Conservation (phyloP, 2,329 filamentous ascomycete species). For the Hypoxylon sp. region DNA sequence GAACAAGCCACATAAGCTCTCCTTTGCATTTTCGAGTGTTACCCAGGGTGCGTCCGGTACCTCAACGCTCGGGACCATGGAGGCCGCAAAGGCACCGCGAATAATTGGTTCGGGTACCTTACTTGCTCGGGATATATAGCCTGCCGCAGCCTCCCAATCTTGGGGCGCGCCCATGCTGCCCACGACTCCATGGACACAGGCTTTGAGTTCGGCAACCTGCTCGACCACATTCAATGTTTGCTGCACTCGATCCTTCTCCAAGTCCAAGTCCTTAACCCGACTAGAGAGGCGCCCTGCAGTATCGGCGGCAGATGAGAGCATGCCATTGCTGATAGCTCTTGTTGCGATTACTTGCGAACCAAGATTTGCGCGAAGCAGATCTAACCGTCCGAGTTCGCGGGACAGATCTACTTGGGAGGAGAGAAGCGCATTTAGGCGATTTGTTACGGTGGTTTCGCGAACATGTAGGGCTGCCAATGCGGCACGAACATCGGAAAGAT, state of each 20-base stretch:
- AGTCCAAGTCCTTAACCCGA: slow-evolving; percentile 86
- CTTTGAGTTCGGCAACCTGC: slow-evolving; percentile 95
- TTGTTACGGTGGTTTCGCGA: slow-evolving; percentile 78
- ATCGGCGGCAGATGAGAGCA: slow-evolving; percentile 85
- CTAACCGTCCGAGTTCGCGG: slow-evolving; percentile 85
- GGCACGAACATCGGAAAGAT: slow-evolving; percentile 80
- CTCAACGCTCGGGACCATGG: slow-evolving; percentile 94
- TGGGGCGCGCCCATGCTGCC: slow-evolving; percentile 98
- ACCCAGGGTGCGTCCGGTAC: slow-evolving; percentile 90
- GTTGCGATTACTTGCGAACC: slow-evolving; percentile 87
- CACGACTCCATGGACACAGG: slow-evolving; percentile 91
- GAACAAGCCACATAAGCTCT: slow-evolving; percentile 90
- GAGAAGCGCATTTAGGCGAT: slow-evolving; percentile 78
- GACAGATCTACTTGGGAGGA: slow-evolving; percentile 86
- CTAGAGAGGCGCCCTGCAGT: slow-evolving; percentile 87
- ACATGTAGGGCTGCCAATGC: slow-evolving; percentile 78
- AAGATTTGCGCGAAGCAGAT: slow-evolving; percentile 86
- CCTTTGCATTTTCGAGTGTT: slow-evolving; percentile 85
- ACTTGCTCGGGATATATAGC: slow-evolving; percentile 83
- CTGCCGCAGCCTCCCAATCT: slow-evolving; percentile 97
- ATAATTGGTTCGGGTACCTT: slow-evolving; percentile 83
- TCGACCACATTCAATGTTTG: slow-evolving; percentile 91
- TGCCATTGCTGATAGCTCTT: slow-evolving; percentile 84
- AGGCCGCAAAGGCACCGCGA: slow-evolving; percentile 84
- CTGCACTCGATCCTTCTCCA: slow-evolving; percentile 91